A percentile compares a stretch with the other conserved stretches of the same genome.
phyloP scores from a whole-genome alignment of 805 yeast genomes.

The Candida xyloterini region DNA sequence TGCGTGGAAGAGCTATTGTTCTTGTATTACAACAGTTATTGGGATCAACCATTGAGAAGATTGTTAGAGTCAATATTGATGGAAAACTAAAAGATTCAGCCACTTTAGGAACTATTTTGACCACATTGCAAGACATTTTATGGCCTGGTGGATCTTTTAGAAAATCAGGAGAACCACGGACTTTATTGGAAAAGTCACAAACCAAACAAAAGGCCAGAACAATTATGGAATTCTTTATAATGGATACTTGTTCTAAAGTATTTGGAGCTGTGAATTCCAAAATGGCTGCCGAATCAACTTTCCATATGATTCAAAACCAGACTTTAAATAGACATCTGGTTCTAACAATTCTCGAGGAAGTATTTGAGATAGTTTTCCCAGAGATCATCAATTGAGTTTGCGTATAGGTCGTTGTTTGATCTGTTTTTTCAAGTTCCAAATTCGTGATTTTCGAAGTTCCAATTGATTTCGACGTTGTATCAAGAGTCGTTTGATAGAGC shows the following conservation, averaged over 20 bases:
- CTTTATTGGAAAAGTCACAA: slow-evolving; percentile 47
- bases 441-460: slow-evolving; percentile 1
- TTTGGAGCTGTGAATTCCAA: slow-evolving; percentile 68
- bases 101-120: slow-evolving; percentile 41
- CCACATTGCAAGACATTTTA: slow-evolving; percentile 28
- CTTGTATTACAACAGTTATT: slow-evolving; percentile 79
- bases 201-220: slow-evolving; percentile 56
- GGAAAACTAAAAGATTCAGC: slow-evolving; percentile 40
- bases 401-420: slow-evolving; percentile 8
- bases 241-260: slow-evolving; percentile 65
- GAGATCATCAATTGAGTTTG: slow-evolving; percentile 17
- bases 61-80: slow-evolving; percentile 45
- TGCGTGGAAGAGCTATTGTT: slow-evolving; percentile 79
- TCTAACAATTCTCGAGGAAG: slow-evolving; percentile 55
- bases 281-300: slow-evolving; percentile 57
- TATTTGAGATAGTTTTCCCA: slow-evolving; percentile 47
- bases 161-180: slow-evolving; percentile 43
- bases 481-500: neutral
- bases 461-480: slow-evolving; percentile 9
- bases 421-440: slow-evolving; percentile 10
- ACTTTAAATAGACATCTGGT: slow-evolving; percentile 63
- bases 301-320: slow-evolving; percentile 72
- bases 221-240: slow-evolving; percentile 53
- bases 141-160: slow-evolving; percentile 56
- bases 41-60: slow-evolving; percentile 80